phyloP scores from a whole-genome alignment of 176 grass and related monocot species.

The Rhynchospora pubera region DNA sequence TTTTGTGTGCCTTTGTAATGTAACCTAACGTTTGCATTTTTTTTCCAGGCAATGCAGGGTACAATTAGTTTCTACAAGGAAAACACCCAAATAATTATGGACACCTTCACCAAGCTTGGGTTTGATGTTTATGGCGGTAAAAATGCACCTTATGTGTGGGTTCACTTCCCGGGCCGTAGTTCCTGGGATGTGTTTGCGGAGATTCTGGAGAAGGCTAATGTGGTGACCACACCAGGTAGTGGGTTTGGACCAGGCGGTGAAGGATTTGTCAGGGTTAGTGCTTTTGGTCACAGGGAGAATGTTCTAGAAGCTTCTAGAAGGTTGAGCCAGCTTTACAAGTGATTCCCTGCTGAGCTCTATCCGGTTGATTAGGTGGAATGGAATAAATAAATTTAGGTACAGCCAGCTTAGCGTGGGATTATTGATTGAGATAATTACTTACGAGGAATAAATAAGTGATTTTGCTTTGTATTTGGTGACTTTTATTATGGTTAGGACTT shows the following conservation, averaged over 20 bases:
- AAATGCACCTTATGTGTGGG: constrained; percentile 94
- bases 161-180: constrained; percentile 76
- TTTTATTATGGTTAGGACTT: too few relatives aligned
- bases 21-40: neutral
- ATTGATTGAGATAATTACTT: too few relatives aligned
- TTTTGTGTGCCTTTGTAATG: neutral
- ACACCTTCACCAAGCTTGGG: constrained; percentile 71
- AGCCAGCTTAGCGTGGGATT: too few relatives aligned
- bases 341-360: neutral
- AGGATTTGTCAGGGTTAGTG: constrained; percentile 80
- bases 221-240: constrained; percentile 85
- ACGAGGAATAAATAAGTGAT: too few relatives aligned
- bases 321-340: constrained; percentile 43
- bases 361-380: neutral
- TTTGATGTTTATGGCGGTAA: constrained; percentile 82
- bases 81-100: constrained; percentile 75
- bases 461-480: too few relatives aligned
- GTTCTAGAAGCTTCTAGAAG: constrained; percentile 45
- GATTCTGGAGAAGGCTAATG: constrained; percentile 73
- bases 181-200: constrained; percentile 87
- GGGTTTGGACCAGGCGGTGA: constrained; percentile 86
- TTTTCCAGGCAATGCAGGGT: constrained; percentile 29
- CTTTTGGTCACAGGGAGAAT: constrained; percentile 62
- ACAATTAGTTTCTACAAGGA: constrained; percentile 80
- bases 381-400: too few relatives aligned